Conservation (phyloP, 106 monocot genomes). For the Dendrobium catenatum region DNA sequence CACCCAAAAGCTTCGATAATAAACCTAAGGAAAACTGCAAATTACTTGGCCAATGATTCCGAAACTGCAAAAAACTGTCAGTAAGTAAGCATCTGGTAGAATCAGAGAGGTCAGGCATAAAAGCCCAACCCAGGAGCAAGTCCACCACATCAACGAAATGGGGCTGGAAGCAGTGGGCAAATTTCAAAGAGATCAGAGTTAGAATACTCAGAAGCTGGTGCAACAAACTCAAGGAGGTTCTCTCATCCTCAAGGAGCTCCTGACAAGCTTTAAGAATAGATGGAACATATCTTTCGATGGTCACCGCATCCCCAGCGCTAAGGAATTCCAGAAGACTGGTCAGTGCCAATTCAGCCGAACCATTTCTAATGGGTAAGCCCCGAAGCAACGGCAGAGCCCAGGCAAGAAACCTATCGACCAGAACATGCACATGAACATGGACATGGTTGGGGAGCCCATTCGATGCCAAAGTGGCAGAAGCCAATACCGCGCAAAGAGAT, state of each 20-base stretch:
- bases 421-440: constrained; percentile 2
- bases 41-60: constrained; percentile 72
- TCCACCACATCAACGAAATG: constrained; percentile 87
- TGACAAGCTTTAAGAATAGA: constrained; percentile 70
- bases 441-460: constrained; percentile 8
- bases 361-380: constrained; percentile 23
- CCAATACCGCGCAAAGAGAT: constrained; percentile 52
- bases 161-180: constrained; percentile 58
- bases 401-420: constrained; percentile 55
- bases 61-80: constrained; percentile 79
- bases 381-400: constrained; percentile 73
- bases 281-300: constrained; percentile 39
- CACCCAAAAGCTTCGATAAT: constrained; percentile 86
- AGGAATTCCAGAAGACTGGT: constrained; percentile 68
- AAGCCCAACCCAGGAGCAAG: constrained; percentile 92
- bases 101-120: constrained; percentile 79
- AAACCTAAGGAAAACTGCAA: constrained; percentile 64
- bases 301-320: constrained; percentile 28
- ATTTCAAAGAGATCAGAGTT: constrained; percentile 61
- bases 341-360: constrained; percentile 42
- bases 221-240: constrained; percentile 65
- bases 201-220: constrained; percentile 54
- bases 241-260: constrained; percentile 91
- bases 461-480: constrained; percentile 19
- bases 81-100: constrained; percentile 44